Evolutionary conservation across 148 eudicot genomes (phyloP).

Genomic region (Rhododendron mucronatum): DNA sequence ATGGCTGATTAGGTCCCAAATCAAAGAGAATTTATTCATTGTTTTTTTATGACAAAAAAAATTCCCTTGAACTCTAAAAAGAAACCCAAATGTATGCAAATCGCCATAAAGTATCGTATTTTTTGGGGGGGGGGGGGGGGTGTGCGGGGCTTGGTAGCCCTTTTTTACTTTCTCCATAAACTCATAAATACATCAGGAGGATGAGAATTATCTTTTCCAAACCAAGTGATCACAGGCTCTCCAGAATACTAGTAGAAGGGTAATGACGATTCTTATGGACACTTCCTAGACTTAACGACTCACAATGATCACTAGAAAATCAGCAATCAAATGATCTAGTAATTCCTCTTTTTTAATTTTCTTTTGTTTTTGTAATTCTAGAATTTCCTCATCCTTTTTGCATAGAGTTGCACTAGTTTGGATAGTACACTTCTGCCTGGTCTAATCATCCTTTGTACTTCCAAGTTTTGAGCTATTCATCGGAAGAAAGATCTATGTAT

Average conservation of each 20-base stretch:
- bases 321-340: not conserved
- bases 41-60: not conserved
- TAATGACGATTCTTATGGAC: not conserved
- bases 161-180: not conserved
- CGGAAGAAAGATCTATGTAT: not conserved
- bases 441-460: not conserved
- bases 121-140: too few relatives aligned
- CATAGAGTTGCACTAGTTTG: not conserved
- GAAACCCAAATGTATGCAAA: not conserved
- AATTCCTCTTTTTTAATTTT: not conserved
- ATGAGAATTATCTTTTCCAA: not conserved
- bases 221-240: not conserved
- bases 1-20: not conserved
- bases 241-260: not conserved
- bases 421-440: not conserved
- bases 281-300: not conserved
- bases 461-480: not conserved
- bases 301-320: not conserved
- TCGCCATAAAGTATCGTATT: not conserved
- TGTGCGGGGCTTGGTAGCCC: too few relatives aligned
- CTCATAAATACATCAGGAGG: not conserved
- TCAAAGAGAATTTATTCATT: not conserved
- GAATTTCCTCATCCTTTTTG: not conserved
- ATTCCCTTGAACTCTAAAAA: not conserved
- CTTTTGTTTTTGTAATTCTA: too few relatives aligned